These are phyloP conservation scores for Cyberlindnera mrakii DNA, from an alignment of 805 yeast genomes.

Conservation along the genomic window DNA sequence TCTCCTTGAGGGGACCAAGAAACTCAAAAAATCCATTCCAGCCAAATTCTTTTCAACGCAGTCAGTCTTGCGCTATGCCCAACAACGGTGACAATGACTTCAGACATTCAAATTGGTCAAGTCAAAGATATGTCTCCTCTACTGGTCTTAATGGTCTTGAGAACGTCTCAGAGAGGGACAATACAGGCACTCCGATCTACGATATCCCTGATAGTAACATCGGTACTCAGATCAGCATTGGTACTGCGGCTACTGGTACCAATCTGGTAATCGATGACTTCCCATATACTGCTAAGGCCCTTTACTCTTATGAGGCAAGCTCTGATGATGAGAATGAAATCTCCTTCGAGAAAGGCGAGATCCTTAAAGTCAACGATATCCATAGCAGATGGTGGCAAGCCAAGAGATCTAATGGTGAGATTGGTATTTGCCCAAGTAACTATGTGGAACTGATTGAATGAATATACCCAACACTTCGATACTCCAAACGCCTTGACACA, in stretches of 20 bases:
- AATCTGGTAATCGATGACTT: conserved; percentile 40
- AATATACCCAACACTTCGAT: not conserved
- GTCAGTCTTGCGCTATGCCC: conserved; percentile 5
- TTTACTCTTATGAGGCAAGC: conserved; percentile 82
- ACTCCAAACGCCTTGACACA: not conserved
- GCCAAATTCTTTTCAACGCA: not conserved
- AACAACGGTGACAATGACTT: conserved; percentile 6
- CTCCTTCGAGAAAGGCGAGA: conserved; percentile 84
- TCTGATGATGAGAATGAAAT: conserved; percentile 92
- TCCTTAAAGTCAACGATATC: conserved; percentile 86
- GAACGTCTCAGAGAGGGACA: conserved; percentile 31
- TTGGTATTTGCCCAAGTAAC: conserved; percentile 95
- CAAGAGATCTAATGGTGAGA: conserved; percentile 79
- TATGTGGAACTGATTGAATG: conserved; percentile 68
- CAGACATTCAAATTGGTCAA: conserved; percentile 16
- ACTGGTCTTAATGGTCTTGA: conserved; percentile 58
- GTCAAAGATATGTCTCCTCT: conserved; percentile 37
- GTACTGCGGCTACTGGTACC: conserved; percentile 12
- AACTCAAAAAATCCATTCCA: conserved; percentile 25
- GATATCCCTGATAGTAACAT: conserved; percentile 11
- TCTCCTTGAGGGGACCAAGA: conserved; percentile 49
- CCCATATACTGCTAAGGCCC: conserved; percentile 80
- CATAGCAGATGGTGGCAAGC: conserved; percentile 99
- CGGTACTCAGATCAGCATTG: conserved; percentile 17
- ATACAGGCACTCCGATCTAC: conserved; percentile 14